These are phyloP conservation scores for Lotus japonicus DNA, from an alignment of 306 rosid species.

Conservation along the genomic window DNA sequence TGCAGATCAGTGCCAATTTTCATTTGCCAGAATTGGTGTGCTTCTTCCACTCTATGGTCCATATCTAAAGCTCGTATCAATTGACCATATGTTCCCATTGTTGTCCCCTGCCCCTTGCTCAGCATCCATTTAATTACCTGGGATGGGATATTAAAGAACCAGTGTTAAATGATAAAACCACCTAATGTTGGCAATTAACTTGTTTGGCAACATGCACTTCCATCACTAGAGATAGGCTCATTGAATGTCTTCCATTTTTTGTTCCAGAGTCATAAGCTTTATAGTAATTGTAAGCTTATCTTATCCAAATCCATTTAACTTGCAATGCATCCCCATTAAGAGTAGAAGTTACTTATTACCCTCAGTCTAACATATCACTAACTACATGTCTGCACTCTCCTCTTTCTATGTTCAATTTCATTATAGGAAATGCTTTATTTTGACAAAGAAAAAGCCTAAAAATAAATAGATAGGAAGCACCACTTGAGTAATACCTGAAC, in stretches of 20 bases:
- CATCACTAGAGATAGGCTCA: no score
- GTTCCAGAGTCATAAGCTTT: no score
- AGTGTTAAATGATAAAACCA: neutral
- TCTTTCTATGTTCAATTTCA: neutral
- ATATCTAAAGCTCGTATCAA: constrained; percentile 72
- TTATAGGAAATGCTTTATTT: neutral
- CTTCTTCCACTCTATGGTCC: constrained; percentile 89
- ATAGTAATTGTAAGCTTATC: neutral
- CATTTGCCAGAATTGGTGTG: constrained; percentile 79
- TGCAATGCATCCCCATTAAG: neutral
- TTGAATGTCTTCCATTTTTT: neutral
- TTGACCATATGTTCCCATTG: constrained; percentile 78
- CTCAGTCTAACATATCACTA: neutral
- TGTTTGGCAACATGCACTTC: no score
- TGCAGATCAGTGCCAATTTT: constrained; percentile 74
- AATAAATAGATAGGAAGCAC: neutral
- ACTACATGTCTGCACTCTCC: neutral
- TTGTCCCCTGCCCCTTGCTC: constrained; percentile 93
- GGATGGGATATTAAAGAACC: neutral
- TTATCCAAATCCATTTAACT: neutral
- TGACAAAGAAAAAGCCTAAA: neutral
- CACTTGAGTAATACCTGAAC: constrained; percentile 60
- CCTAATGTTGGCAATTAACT: no score
- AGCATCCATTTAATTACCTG: constrained; percentile 95
- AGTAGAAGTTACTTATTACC: neutral